Evolutionary conservation across 78 protist genomes (phyloP), one percentile per base, ranked within the genome.

Genomic region (Dictyostelium brefeldianum): DNA sequence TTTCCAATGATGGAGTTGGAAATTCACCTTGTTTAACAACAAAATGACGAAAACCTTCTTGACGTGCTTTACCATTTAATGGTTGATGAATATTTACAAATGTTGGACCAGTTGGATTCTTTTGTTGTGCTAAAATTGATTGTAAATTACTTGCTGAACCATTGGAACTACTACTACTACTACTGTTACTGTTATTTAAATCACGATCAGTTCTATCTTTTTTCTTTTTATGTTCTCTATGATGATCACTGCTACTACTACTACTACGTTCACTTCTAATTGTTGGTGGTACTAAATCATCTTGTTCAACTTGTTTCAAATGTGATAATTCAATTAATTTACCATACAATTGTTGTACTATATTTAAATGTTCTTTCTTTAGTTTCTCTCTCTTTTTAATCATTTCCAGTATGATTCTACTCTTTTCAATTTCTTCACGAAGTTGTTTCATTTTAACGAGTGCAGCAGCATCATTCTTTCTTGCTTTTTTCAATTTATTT

Each of bases 341-440:
- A 70, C 46, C 54, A 80, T 87, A 70, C 4, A 87, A 14, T 17
- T 78, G 36, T 12, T 20, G n/a, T 29, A 77, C 43, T 14, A 87
- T 62, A 7, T 12, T 9, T 27, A 87, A 29, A 14, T 87, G 47
- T 29, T 91, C 95, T 22, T 91, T 80, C 48, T 91, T 91, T 8
- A 91, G 22, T 50, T 78, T 91, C 64, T 91, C 95, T 50, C 95
- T 67, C 54, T 91, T 91, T 71, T 91, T 91, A 2, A 91, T 46
- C 95, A 91, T 91, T 46, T 91, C 95, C 59, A 81, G 22, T 5
- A 91, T 59, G 25, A 79, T 91, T 41, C 95, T 48, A 7, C 90
- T 70, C 11, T 69, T 20, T 53, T 91, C 95, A 20, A 91, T 59
- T 53, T 91, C 95, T 27, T 91, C 90, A 46, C 95, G 75, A 43